Percentiles rank a stretch among this genome's conserved stretches.
Conservation (phyloP, 2,329 filamentous ascomycete genomes). For the Claviceps sp. region DNA sequence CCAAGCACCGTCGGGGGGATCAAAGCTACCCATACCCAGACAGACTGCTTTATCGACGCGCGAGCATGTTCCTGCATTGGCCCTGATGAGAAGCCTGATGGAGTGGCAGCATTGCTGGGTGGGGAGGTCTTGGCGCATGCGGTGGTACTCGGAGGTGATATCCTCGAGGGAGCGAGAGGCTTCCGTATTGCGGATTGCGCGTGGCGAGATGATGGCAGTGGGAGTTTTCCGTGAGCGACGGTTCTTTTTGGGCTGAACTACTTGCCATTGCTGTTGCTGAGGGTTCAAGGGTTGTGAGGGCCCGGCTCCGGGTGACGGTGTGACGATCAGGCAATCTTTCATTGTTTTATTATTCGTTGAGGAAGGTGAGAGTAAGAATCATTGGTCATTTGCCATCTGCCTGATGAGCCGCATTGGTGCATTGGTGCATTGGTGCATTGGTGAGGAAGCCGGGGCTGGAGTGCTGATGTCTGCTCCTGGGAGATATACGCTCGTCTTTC, state of each 20-base stretch:
- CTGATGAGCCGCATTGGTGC: no score
- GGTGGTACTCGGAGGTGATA: conserved; percentile 17
- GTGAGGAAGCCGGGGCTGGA: no score
- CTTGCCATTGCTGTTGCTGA: conserved; percentile 12
- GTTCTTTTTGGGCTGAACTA: conserved; percentile 11
- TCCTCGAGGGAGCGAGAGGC: conserved; percentile 12
- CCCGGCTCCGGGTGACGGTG: background rate
- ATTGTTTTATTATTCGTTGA: background rate
- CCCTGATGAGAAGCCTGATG: conserved; percentile 22
- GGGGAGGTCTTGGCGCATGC: conserved; percentile 16
- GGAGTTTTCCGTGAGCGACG: conserved; percentile 5
- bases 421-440: no score
- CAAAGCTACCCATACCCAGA: conserved; percentile 41
- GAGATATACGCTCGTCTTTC: no score
- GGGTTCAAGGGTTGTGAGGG: background rate
- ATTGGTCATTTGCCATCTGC: no score
- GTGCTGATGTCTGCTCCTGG: no score
- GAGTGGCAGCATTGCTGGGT: conserved; percentile 13
- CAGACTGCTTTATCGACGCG: conserved; percentile 33
- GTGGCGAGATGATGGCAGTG: conserved; percentile 4
- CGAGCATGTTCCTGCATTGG: conserved; percentile 10
- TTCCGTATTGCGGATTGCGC: background rate
- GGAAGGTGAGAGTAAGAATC: background rate
- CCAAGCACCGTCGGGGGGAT: conserved; percentile 32
- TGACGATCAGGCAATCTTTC: background rate